Percentiles rank a stretch among this genome's conserved stretches.
Conservation (phyloP, 345 rosid species). For the Fremontodendron californicum region DNA sequence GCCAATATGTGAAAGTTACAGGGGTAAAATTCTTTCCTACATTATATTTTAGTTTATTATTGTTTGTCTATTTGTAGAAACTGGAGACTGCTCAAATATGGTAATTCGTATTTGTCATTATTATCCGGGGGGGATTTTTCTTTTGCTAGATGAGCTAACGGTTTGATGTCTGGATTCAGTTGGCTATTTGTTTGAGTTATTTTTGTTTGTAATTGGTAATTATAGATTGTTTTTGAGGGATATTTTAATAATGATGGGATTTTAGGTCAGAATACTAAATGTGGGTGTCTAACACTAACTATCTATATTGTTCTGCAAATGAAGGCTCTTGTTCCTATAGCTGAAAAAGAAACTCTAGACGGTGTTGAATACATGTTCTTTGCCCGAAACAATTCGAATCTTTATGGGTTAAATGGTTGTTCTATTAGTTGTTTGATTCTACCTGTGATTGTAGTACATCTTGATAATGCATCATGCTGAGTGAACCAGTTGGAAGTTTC, state of each 20-base stretch:
- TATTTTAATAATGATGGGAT: not conserved
- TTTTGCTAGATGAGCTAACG: not conserved
- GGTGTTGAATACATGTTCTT: not conserved
- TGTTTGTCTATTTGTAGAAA: not conserved
- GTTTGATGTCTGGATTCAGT: conserved; percentile 1
- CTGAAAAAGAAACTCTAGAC: not conserved
- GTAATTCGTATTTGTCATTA: not conserved
- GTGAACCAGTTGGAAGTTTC: not conserved
- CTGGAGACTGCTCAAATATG: not conserved
- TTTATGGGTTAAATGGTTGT: not conserved
- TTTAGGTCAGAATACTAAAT: not conserved
- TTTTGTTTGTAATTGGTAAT: not conserved
- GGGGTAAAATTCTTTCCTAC: conserved; percentile 50
- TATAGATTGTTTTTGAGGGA: conserved; percentile 5
- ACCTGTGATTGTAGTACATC: not conserved
- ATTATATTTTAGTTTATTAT: not conserved
- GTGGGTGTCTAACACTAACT: not conserved
- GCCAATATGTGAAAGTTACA: conserved; percentile 86
- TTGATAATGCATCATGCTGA: not conserved
- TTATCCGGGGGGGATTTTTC: not conserved
- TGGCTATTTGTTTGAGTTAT: not conserved
- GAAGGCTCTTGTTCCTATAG: not conserved
- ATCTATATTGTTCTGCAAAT: not conserved
- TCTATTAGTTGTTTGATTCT: not conserved
- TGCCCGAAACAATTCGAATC: not conserved